Evolutionary conservation across 163 green algal species (phyloP).

Genomic region (Chloromonas sp.): DNA sequence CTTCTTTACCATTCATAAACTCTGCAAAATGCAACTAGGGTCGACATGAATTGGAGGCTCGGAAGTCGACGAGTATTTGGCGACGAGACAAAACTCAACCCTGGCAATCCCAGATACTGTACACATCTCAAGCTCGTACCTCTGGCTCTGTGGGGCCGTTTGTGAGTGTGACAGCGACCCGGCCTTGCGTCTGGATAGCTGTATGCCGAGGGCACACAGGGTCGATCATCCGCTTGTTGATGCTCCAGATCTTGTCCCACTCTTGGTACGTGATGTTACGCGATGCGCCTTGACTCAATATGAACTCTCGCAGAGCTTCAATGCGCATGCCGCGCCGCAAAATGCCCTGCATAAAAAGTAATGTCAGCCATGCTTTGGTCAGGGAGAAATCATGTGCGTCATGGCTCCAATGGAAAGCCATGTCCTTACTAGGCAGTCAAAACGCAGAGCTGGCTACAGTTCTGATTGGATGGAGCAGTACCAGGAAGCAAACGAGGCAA

Average conservation of each 20-base stretch:
- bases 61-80: no score
- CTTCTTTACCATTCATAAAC: no score
- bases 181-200: constrained; percentile 53
- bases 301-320: constrained; percentile 88
- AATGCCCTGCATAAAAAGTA: constrained; percentile 1
- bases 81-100: no score
- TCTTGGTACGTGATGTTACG: constrained; percentile 83
- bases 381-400: background rate
- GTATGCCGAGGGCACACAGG: constrained; percentile 89
- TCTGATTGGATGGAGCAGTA: no score
- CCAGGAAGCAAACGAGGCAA: no score
- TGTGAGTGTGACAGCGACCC: constrained; percentile 68
- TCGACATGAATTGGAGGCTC: no score
- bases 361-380: background rate
- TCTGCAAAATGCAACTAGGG: no score
- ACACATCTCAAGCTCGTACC: background rate
- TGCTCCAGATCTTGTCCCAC: constrained; percentile 99
- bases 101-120: no score
- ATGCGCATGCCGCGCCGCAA: constrained; percentile 69
- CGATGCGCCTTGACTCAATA: constrained; percentile 64
- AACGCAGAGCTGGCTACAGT: no score
- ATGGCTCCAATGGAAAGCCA: background rate
- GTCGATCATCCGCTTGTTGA: constrained; percentile 98
- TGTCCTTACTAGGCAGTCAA: no score
- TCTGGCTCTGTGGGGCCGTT: constrained; percentile 46